Percentiles rank a stretch among this genome's conserved stretches.
Evolutionary conservation across 805 yeast species (phyloP).

Genomic region (Yamadazyma sp.): DNA sequence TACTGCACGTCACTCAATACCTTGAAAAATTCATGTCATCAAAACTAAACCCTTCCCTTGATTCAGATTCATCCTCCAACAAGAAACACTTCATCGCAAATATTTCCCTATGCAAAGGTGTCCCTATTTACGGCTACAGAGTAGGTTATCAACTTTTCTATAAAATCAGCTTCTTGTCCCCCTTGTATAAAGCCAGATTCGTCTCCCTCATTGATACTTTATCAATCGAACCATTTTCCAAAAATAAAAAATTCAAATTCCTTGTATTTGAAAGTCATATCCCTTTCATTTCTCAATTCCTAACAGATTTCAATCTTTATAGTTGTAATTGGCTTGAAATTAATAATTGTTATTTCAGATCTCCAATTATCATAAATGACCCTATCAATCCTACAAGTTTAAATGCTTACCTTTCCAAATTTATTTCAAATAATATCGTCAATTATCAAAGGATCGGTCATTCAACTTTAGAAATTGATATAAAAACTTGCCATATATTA

Average conservation of each 20-base stretch:
- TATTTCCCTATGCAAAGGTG: constrained; percentile 64
- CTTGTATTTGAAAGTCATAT: constrained; percentile 70
- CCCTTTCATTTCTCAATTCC: constrained; percentile 71
- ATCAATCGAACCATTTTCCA: constrained; percentile 5
- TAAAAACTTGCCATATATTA: constrained; percentile 53
- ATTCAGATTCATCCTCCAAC: constrained; percentile 6
- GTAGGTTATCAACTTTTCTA: constrained; percentile 61
- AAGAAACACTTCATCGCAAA: constrained; percentile 50
- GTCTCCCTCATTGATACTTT: constrained; percentile 36
- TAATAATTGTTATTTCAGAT: constrained; percentile 48
- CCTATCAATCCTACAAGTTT: constrained; percentile 10
- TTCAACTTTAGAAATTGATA: constrained; percentile 69
- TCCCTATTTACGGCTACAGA: constrained; percentile 82
- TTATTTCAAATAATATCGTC: constrained; percentile 24
- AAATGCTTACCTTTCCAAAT: constrained; percentile 8
- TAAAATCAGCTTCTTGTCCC: constrained; percentile 67
- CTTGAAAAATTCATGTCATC: constrained; percentile 43
- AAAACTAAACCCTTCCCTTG: neutral
- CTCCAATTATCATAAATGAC: constrained; percentile 41
- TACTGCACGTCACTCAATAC: constrained; percentile 36
- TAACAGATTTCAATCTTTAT: constrained; percentile 77
- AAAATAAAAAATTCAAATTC: constrained; percentile 5
- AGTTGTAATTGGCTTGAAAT: constrained; percentile 79
- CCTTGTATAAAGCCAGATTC: constrained; percentile 54
- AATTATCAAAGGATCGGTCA: constrained; percentile 54